Percentiles rank a stretch among this genome's conserved stretches.
Conservation (phyloP, 495 filamentous ascomycete species). For the Tricharina praecox region DNA sequence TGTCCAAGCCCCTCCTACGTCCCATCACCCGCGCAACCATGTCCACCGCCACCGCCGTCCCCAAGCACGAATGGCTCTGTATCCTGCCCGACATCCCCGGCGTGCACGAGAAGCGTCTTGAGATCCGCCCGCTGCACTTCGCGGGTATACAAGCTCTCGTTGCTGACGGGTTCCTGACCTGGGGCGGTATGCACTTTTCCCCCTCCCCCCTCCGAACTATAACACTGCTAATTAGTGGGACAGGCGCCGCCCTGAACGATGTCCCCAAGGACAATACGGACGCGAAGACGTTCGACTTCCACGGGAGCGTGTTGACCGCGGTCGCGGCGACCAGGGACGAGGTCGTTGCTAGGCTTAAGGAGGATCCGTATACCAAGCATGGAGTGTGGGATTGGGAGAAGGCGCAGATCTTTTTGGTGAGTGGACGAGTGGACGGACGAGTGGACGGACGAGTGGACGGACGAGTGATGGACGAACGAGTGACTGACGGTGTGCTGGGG, state of each 20-base stretch:
- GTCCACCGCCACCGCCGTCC: constrained; percentile 21
- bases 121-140: constrained; percentile 52
- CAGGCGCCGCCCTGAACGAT: constrained; percentile 55
- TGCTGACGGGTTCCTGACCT: constrained; percentile 35
- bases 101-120: constrained; percentile 47
- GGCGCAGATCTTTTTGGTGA: constrained; percentile 22
- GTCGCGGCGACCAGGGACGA: constrained; percentile 50
- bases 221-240: no score
- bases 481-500: not conserved
- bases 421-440: not conserved
- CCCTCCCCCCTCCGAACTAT: not conserved
- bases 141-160: constrained; percentile 31
- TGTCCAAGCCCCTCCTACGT: constrained; percentile 4
- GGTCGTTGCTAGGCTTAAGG: constrained; percentile 44
- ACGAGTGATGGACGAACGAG: not conserved
- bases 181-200: constrained; percentile 36
- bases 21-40: constrained; percentile 5
- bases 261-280: constrained; percentile 38
- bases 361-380: constrained; percentile 51
- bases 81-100: constrained; percentile 63
- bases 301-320: constrained; percentile 50
- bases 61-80: constrained; percentile 66
- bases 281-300: constrained; percentile 37
- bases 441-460: no score
- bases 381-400: constrained; percentile 77